A percentile compares a stretch with the other conserved stretches of the same genome.
Conservation (phyloP, 345 rosid species). For the Brassica napus region DNA sequence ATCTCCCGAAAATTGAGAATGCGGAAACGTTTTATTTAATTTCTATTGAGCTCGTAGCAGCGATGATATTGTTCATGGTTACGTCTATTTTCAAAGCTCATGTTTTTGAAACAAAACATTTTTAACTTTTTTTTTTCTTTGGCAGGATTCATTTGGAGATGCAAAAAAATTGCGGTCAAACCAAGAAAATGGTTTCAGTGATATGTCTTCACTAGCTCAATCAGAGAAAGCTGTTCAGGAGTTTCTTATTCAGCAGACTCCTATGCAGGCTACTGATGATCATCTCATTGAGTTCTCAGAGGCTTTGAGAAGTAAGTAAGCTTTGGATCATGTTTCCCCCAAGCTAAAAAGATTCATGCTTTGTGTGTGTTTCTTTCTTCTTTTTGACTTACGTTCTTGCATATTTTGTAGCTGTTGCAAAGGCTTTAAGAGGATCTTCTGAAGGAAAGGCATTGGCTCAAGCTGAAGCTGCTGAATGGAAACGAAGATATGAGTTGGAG, state of each 20-base stretch:
- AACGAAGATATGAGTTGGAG: slow-evolving; percentile 89
- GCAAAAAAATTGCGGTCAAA: slow-evolving; percentile 43
- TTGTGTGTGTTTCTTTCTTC: background rate
- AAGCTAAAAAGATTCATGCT: background rate
- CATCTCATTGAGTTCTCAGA: slow-evolving; percentile 95
- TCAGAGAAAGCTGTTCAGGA: slow-evolving; percentile 94
- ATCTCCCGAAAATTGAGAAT: slow-evolving; percentile 20
- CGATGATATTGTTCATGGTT: background rate
- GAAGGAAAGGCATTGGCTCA: slow-evolving; percentile 98
- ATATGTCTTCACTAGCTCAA: slow-evolving; percentile 51
- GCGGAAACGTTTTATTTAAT: background rate
- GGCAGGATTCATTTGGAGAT: slow-evolving; percentile 54
- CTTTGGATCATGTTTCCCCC: background rate
- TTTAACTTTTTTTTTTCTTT: slow-evolving; percentile 9
- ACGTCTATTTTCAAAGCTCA: background rate
- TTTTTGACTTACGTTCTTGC: slow-evolving; percentile 8
- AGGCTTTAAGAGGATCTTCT: slow-evolving; percentile 87
- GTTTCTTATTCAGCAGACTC: slow-evolving; percentile 70
- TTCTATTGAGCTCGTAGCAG: background rate
- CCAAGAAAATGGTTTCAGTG: slow-evolving; percentile 53
- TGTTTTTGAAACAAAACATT: background rate
- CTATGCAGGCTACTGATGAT: slow-evolving; percentile 71
- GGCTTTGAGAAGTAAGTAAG: slow-evolving; percentile 83
- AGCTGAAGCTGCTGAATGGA: slow-evolving; percentile 99
- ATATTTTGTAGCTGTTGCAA: slow-evolving; percentile 81